Percentiles rank a stretch among this genome's conserved stretches.
Conservation (phyloP, 129 eudicot species). For the Lactuca saligna region DNA sequence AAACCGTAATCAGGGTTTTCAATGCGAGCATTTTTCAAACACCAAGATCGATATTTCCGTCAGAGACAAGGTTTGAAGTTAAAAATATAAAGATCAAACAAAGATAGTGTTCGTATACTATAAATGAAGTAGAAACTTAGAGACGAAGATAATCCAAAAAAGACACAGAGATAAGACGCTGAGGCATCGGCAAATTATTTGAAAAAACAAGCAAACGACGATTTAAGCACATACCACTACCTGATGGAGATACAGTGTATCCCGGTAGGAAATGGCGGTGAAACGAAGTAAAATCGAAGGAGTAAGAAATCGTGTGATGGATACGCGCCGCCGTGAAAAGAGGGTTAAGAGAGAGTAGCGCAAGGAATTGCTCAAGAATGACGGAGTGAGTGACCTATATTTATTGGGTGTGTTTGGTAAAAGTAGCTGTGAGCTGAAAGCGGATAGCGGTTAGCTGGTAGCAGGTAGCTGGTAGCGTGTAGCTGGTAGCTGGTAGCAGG, state of each 20-base stretch:
- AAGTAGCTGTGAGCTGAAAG: too few relatives aligned
- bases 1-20: constrained; percentile 27
- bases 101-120: not conserved
- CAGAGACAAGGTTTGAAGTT: not conserved
- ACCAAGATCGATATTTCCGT: not conserved
- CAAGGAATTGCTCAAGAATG: not conserved
- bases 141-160: not conserved
- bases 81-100: not conserved
- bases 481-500: too few relatives aligned
- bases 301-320: not conserved
- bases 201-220: not conserved
- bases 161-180: not conserved
- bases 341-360: not conserved
- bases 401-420: too few relatives aligned
- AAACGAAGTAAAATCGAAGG: not conserved
- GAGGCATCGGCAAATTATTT: not conserved
- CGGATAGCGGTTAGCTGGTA: too few relatives aligned
- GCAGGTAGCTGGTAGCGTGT: too few relatives aligned
- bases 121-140: not conserved
- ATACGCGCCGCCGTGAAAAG: constrained; percentile 23
- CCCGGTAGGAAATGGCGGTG: not conserved
- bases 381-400: not conserved
- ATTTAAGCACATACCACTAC: not conserved
- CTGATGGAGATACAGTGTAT: constrained; percentile 4
- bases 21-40: constrained; percentile 9